Evolutionary conservation across 2,329 filamentous ascomycete genomes (phyloP).

Genomic region (Sporothrix brunneoviolacea): DNA sequence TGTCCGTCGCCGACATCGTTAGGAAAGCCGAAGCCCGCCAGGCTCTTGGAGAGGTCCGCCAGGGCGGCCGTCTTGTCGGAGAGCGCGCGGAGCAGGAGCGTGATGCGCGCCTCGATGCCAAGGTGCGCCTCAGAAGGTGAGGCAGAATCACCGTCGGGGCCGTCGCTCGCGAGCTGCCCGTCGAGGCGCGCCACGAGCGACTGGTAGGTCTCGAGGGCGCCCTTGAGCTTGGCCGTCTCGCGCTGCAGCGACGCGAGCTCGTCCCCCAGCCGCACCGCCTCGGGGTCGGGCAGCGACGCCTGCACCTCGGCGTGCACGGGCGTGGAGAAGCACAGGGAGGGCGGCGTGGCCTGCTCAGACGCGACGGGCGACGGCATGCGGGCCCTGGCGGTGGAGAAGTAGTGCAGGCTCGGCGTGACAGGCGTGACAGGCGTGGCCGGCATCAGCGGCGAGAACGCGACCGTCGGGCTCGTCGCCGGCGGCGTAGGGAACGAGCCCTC

Average conservation of each 20-base stretch:
- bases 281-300: conserved; percentile 34
- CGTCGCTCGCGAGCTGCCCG: conserved; percentile 27
- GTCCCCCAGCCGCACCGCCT: conserved; percentile 36
- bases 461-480: conserved; percentile 45
- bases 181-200: conserved; percentile 33
- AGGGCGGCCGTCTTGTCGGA: conserved; percentile 44
- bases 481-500: conserved; percentile 46
- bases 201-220: conserved; percentile 42
- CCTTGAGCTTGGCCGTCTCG: conserved; percentile 42
- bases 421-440: conserved; percentile 29
- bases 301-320: conserved; percentile 32
- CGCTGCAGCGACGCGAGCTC: conserved; percentile 43
- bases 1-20: conserved; percentile 32
- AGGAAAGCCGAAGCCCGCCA: conserved; percentile 45
- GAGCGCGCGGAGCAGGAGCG: conserved; percentile 37
- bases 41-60: conserved; percentile 36
- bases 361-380: background rate
- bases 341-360: no score
- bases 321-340: background rate
- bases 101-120: conserved; percentile 37
- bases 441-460: conserved; percentile 5
- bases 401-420: conserved; percentile 6
- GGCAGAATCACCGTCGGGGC: conserved; percentile 15
- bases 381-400: background rate
- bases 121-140: background rate